Evolutionary conservation across 75 land plant genomes (phyloP).

Genomic region (Gnetum montanum): DNA sequence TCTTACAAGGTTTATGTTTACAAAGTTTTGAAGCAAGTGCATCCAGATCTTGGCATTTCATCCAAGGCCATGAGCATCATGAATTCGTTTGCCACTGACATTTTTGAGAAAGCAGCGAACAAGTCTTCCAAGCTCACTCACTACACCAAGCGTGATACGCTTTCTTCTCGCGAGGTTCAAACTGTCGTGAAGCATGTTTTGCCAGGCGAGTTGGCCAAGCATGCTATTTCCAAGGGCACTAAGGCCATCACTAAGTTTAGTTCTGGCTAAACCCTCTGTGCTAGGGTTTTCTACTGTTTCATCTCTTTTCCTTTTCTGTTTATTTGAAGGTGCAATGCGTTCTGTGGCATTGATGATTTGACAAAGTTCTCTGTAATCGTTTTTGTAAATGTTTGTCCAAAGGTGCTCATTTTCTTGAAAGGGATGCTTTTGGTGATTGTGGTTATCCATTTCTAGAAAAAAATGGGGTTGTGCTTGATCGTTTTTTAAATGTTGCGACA

Average conservation of each 20-base stretch:
- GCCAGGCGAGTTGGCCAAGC: slow-evolving; percentile 73
- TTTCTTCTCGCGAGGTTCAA: slow-evolving; percentile 63
- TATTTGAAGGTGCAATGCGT: no score
- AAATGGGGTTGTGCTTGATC: no score
- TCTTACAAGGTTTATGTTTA: slow-evolving; percentile 41
- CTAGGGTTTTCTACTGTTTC: no score
- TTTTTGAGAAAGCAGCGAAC: slow-evolving; percentile 58
- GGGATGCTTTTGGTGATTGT: no score
- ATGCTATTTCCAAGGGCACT: slow-evolving; percentile 55
- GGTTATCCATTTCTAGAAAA: no score
- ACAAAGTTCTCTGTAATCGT: no score
- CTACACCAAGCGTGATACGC: slow-evolving; percentile 37
- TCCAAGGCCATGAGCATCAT: slow-evolving; percentile 59
- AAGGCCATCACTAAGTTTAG: slow-evolving; percentile 43
- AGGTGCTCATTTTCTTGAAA: no score
- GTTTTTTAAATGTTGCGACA: no score
- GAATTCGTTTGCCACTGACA: slow-evolving; percentile 51
- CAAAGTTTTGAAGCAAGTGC: slow-evolving; percentile 66
- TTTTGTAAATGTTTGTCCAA: no score
- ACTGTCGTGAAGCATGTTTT: slow-evolving; percentile 51
- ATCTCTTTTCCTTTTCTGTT: no score
- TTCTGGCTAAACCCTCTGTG: no score
- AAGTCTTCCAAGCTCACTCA: slow-evolving; percentile 45
- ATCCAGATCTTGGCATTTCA: slow-evolving; percentile 65
- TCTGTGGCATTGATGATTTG: no score